Evolutionary conservation across 257 asterid species (phyloP).

Genomic region (Solanum pimpinellifolium): DNA sequence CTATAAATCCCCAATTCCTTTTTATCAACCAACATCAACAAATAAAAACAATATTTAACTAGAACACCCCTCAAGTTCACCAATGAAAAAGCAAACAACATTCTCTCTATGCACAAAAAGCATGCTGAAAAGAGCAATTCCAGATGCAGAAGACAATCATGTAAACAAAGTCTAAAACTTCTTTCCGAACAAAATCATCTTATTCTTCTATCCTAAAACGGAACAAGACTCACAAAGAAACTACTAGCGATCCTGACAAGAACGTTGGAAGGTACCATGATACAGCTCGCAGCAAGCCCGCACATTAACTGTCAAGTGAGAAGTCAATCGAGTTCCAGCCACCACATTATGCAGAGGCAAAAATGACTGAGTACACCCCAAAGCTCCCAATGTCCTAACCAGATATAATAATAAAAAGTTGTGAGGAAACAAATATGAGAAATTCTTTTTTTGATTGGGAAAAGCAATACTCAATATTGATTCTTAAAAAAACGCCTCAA

Average conservation of each 20-base stretch:
- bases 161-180: background rate
- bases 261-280: conserved; percentile 93
- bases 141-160: background rate
- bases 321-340: conserved; percentile 47
- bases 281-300: conserved; percentile 94
- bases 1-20: conserved; percentile 45
- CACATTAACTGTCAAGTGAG: conserved; percentile 52
- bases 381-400: conserved; percentile 64
- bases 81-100: background rate
- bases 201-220: conserved; percentile 8
- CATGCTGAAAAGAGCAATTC: background rate
- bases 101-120: background rate
- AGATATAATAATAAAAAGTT: background rate
- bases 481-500: background rate
- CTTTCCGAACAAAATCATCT: background rate
- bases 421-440: background rate
- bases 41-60: conserved; percentile 5
- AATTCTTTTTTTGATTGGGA: background rate
- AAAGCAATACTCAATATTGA: background rate
- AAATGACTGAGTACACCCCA: conserved; percentile 69
- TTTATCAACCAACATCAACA: conserved; percentile 31
- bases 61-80: conserved; percentile 3
- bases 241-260: conserved; percentile 99
- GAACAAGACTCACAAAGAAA: conserved; percentile 67
- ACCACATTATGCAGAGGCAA: conserved; percentile 40